Conservation (phyloP, 352 stramenopile genomes). For the Pythium brachiatum region DNA sequence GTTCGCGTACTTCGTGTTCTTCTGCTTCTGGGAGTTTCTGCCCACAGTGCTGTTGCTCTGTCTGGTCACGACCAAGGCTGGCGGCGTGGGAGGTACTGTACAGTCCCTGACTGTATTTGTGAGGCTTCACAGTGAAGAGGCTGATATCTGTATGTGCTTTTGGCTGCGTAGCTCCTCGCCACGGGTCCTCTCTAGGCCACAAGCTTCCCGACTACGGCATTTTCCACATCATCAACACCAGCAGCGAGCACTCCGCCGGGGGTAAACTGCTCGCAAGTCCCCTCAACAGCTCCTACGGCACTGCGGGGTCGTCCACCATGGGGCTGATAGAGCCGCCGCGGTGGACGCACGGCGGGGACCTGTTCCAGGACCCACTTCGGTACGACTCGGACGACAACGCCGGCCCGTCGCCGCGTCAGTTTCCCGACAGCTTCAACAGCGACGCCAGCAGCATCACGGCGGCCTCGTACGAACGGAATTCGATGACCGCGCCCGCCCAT, state of each 20-base stretch:
- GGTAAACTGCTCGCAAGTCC: constrained; percentile 66
- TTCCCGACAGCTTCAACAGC: constrained; percentile 68
- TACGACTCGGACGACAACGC: constrained; percentile 84
- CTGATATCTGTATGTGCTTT: too few species aligned
- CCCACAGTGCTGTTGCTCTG: constrained; percentile 77
- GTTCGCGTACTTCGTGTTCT: constrained; percentile 79
- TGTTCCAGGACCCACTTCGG: constrained; percentile 79
- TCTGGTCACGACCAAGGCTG: constrained; percentile 79
- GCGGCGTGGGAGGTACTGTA: constrained; percentile 60
- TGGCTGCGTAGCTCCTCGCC: constrained; percentile 52
- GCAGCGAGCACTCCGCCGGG: constrained; percentile 21
- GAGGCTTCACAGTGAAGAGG: too few species aligned
- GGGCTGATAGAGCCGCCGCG: constrained; percentile 33
- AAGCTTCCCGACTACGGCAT: constrained; percentile 84
- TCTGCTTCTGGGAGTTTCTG: constrained; percentile 88
- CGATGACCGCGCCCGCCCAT: constrained; percentile 17
- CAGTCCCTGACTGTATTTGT: too few species aligned
- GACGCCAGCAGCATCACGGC: constrained; percentile 37
- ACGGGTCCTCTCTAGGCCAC: constrained; percentile 43
- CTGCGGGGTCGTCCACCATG: constrained; percentile 35
- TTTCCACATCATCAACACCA: constrained; percentile 85
- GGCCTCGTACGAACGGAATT: constrained; percentile 28
- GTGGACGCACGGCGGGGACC: constrained; percentile 77
- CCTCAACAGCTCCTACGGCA: constrained; percentile 53
- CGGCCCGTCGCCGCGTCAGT: constrained; percentile 49